Evolutionary conservation across 768 basidiomycete species (phyloP).

Genomic region (Phaffia australis): DNA sequence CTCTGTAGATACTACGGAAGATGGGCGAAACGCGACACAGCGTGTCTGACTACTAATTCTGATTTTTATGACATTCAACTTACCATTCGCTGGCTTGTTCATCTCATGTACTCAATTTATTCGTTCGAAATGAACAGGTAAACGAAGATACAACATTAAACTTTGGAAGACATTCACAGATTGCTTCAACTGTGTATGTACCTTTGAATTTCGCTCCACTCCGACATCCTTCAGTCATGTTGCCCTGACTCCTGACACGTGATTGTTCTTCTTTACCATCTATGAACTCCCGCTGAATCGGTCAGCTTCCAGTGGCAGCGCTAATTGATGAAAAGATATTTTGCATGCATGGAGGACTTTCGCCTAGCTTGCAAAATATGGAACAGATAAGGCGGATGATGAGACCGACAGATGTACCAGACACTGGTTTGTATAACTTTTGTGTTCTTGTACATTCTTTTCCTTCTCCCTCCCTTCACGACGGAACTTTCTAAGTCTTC

Average conservation of each 20-base stretch:
- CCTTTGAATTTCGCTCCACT: not conserved
- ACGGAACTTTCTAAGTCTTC: conserved; percentile 6
- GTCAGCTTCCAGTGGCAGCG: conserved; percentile 67
- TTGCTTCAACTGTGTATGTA: conserved; percentile 86
- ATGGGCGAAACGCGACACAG: too few relatives aligned
- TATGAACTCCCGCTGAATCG: not conserved
- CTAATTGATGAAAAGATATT: conserved; percentile 99
- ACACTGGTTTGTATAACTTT: conserved; percentile 62
- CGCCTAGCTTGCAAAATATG: conserved; percentile 94
- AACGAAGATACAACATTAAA: conserved; percentile 99
- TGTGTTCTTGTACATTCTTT: not conserved
- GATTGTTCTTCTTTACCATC: not conserved
- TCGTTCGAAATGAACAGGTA: conserved; percentile 50
- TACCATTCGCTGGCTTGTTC: too few relatives aligned
- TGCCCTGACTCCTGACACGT: not conserved
- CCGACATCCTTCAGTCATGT: too few relatives aligned
- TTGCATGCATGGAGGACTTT: conserved; percentile 46
- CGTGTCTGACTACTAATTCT: too few relatives aligned
- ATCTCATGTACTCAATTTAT: too few relatives aligned
- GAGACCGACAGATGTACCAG: conserved; percentile 97
- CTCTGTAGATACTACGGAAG: too few relatives aligned
- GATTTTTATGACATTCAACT: too few relatives aligned
- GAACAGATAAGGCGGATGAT: conserved; percentile 98
- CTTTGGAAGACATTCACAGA: conserved; percentile 99
- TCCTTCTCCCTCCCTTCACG: not conserved